phyloP scores from a whole-genome alignment of 1,284 basidiomycete species.

The Cutaneotrichosporon sp. region DNA sequence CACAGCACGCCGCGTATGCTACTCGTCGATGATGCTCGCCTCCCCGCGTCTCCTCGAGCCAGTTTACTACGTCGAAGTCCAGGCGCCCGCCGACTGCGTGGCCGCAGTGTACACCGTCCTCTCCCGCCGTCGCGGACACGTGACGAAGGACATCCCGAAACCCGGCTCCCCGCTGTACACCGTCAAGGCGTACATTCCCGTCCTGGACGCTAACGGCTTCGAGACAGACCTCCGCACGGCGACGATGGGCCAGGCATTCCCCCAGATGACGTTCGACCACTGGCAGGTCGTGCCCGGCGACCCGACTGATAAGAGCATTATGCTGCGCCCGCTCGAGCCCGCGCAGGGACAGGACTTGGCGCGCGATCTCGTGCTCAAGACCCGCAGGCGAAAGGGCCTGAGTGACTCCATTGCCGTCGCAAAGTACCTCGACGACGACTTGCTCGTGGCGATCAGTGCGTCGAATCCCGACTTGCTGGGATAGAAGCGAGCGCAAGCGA shows the following conservation, averaged over 20 bases:
- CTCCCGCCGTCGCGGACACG: constrained; percentile 91
- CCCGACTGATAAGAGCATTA: constrained; percentile 92
- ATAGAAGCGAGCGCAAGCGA: constrained; percentile 14
- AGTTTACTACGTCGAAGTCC: constrained; percentile 96
- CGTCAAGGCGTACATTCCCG: constrained; percentile 94
- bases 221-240: constrained; percentile 96
- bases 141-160: constrained; percentile 95
- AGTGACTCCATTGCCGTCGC: constrained; percentile 90
- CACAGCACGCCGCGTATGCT: constrained; percentile 90
- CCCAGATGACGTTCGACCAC: constrained; percentile 92
- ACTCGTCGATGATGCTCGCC: constrained; percentile 97
- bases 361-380: constrained; percentile 91
- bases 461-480: constrained; percentile 84
- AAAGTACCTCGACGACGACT: constrained; percentile 87
- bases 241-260: constrained; percentile 97
- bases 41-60: constrained; percentile 92
- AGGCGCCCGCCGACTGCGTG: constrained; percentile 96
- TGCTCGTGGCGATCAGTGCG: constrained; percentile 70
- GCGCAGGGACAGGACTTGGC: constrained; percentile 90
- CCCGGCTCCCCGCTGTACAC: constrained; percentile 96
- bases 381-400: constrained; percentile 87
- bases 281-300: constrained; percentile 99
- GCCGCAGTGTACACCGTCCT: constrained; percentile 97
- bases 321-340: constrained; percentile 90
- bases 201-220: constrained; percentile 97